Evolutionary conservation across 345 rosid species (phyloP), one percentile per base, ranked within the genome.

Genomic region (Moricandia arvensis): DNA sequence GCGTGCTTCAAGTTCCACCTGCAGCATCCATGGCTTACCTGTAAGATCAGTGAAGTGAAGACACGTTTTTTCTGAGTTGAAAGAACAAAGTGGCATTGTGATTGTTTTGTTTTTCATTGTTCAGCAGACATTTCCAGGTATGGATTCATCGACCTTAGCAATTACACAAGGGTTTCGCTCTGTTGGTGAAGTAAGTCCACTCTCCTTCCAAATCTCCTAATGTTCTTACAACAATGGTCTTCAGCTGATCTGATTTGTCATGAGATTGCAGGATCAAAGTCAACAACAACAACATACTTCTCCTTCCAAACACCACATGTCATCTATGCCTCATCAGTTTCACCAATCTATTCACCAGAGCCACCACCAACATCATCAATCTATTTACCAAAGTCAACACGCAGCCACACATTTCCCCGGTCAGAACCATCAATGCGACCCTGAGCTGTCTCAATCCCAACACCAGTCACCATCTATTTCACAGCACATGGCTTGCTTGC

Each of bases 401-500:
- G 74, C 81, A 15, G 54, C 85, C 51, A 45, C 87, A 18, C 98
- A 90, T 80, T 93, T 83, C 76, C 81, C 93, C 13, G 10, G 68
- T 35, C 93, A 82, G 75, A 85, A 70, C 82, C 91, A 86, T 82
- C 91, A 86, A 35, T 86, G 95, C 72, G 90, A 83, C 6, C 74
- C 93, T 59, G 97, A 94, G 55, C 80, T 91, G 45, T 54, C 86
- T 70, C 93, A 91, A 63, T n/a, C 86, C 34, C 89, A 47, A 47
- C 53, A 83, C 68, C 97, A 88, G 47, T 86, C 97, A 31, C 80
- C 91, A 16, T 70, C 86, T 70, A 86, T 91, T 65, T 81, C 98
- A 24, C 97, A 89, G 74, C 94, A 90, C 69, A 90, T 94, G 80
- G 84, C 86, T 47, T 47, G 53, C 57, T 76, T 91, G 97, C 84